These are phyloP conservation scores for Phytopythium helicoides DNA, from an alignment of 352 stramenopile genomes.

Conservation along the genomic window DNA sequence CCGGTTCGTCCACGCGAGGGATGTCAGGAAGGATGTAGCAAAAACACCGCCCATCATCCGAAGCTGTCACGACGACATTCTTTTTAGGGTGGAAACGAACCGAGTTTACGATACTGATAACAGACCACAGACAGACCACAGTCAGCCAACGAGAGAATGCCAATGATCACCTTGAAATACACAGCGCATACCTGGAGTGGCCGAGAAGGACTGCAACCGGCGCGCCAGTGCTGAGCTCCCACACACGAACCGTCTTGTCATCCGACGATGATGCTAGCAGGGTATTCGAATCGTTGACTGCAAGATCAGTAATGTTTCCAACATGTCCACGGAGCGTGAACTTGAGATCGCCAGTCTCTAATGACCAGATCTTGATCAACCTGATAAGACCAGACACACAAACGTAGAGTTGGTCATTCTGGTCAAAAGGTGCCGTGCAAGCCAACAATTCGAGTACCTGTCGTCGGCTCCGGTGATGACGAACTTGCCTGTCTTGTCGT, in stretches of 20 bases:
- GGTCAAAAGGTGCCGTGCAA: slow-evolving; percentile 3
- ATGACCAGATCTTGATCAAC: slow-evolving; percentile 96
- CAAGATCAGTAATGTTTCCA: slow-evolving; percentile 89
- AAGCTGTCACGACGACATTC: slow-evolving; percentile 90
- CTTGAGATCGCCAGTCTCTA: slow-evolving; percentile 76
- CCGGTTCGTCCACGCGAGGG: slow-evolving; percentile 32
- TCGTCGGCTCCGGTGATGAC: slow-evolving; percentile 98
- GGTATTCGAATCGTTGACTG: slow-evolving; percentile 80
- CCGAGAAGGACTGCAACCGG: slow-evolving; percentile 83
- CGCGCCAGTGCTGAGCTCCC: slow-evolving; percentile 81
- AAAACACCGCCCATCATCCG: slow-evolving; percentile 90
- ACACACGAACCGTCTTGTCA: slow-evolving; percentile 88
- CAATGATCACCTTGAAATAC: no score
- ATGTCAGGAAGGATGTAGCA: slow-evolving; percentile 89
- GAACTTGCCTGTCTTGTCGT: slow-evolving; percentile 94
- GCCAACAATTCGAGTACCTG: slow-evolving; percentile 30
- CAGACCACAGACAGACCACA: no score
- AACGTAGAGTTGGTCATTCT: slow-evolving; percentile 6
- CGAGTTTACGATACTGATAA: slow-evolving; percentile 70
- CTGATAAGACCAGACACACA: slow-evolving; percentile 31
- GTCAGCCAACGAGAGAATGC: no score
- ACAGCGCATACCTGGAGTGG: slow-evolving; percentile 58
- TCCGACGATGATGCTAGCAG: slow-evolving; percentile 85
- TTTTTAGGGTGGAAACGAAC: slow-evolving; percentile 84
- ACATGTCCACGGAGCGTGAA: slow-evolving; percentile 86